These are phyloP conservation scores for Vanilla planifolia DNA, from an alignment of 106 monocot species.

Conservation along the genomic window DNA sequence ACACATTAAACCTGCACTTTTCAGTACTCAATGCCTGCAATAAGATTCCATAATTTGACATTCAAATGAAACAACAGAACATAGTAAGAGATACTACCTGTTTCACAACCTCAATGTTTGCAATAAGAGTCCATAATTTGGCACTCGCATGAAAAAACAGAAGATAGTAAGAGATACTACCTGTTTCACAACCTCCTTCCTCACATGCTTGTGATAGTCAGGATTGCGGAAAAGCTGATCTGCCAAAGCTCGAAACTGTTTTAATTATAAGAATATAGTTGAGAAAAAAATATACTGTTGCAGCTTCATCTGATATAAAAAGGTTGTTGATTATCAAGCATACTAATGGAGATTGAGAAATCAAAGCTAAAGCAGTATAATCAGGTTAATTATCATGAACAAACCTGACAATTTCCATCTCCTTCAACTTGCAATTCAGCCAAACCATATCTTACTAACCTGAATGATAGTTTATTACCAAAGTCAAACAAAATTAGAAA, in stretches of 20 bases:
- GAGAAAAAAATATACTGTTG: no score
- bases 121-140: not conserved
- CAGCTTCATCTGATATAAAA: no score
- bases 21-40: no score
- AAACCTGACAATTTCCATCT: conserved; percentile 97
- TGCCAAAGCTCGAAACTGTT: conserved; percentile 90
- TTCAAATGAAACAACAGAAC: not conserved
- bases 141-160: not conserved
- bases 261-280: not conserved
- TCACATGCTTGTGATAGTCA: conserved; percentile 84
- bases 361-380: not conserved
- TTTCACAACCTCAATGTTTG: conserved; percentile 42
- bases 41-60: not conserved
- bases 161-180: conserved; percentile 20
- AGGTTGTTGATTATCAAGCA: not conserved
- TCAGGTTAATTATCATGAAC: conserved; percentile 7
- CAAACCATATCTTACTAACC: conserved; percentile 67
- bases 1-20: no score
- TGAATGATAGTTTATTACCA: conserved; percentile 15
- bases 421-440: conserved; percentile 90
- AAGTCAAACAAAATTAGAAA: no score
- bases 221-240: conserved; percentile 93
- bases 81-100: conserved; percentile 41
- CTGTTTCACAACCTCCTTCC: conserved; percentile 74
- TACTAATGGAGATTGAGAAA: not conserved